These are phyloP conservation scores for Petunia axillaris DNA, from an alignment of 257 asterid genomes.

Conservation along the genomic window DNA sequence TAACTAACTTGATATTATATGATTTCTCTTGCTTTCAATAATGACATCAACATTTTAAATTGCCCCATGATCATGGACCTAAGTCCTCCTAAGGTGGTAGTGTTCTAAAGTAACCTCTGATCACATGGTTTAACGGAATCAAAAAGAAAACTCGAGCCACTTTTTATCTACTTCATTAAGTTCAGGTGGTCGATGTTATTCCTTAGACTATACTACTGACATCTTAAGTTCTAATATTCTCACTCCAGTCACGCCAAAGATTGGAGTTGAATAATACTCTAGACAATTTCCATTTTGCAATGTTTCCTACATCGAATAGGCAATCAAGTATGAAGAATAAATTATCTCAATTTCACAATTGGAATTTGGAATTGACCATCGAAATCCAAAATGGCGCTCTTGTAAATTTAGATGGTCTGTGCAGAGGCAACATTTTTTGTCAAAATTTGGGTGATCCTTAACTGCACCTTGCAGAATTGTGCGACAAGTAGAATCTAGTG, in stretches of 20 bases:
- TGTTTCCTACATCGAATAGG: background rate
- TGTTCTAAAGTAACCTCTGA: background rate
- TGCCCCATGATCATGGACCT: background rate
- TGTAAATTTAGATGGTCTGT: background rate
- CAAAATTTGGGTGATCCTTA: background rate
- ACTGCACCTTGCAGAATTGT: background rate
- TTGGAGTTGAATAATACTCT: background rate
- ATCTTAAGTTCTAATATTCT: background rate
- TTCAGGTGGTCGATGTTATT: constrained; percentile 6
- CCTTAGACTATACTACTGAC: background rate
- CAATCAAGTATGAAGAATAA: no score
- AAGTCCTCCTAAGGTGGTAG: constrained; percentile 9
- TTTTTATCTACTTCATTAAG: background rate
- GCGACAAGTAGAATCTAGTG: constrained; percentile 26
- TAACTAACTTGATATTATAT: background rate
- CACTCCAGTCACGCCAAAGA: constrained; percentile 26
- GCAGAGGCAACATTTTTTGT: background rate
- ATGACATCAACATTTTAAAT: constrained; percentile 8
- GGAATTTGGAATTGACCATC: no score
- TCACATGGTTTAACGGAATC: background rate
- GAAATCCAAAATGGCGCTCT: no score
- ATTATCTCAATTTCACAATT: no score
- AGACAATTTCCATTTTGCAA: background rate
- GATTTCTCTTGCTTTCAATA: constrained; percentile 2
- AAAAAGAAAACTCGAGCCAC: background rate